Base-by-base conservation (phyloP, 2,329 filamentous ascomycete species). In the Phialophora tarda region DNA sequence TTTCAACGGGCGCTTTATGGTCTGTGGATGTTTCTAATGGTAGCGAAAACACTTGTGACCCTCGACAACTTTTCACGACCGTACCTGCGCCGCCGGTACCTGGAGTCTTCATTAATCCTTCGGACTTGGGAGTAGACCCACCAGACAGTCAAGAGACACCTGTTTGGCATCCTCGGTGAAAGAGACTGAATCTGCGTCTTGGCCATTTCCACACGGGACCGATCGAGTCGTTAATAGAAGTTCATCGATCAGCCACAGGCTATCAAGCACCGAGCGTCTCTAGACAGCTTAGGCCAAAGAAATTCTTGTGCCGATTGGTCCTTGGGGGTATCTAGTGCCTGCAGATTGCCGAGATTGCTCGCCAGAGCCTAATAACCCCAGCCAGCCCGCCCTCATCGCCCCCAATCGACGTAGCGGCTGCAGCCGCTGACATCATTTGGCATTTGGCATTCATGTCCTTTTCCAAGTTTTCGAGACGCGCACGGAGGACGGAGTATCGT, bases 401-500 rank as follows among this genome's bases (percentile, higher is more conserved):
- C 32, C 32, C 32, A 4, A 12, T 10, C 30, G 30, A 32, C 30
- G 8, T 48, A 21, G 56, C 21, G 38, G 17, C 30, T 8, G 41
- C 57, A 14, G 41, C 11, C 5, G 10, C 32, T 59, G 57, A 59
- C 57, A 59, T 59, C 57, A 59, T 17, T 4, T 50, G 11, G 41
- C 57, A 59, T 48, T 23, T 47, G 55, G 30, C 55, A 12, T 56
- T 34, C 55, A 34, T 12, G n/a, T 41, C 32, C 55, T 24, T 23
- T 59, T 59, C 57, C 57, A 59, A 59, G 57, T 59, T 59, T 59
- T 59, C 54, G 57, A 50, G 23, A 32, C 57, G 57, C 23, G 44
- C 17, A n/a, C 44, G 17, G 17, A 48, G 44, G 14, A 17, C 57
- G 41, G 23, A n/a, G n/a, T 10, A 23, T 50, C 34, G 57, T 24